Evolutionary conservation across 371 early-diverging fungal genomes (phyloP).

Genomic region (Amoeboaphelidium protococcarum): DNA sequence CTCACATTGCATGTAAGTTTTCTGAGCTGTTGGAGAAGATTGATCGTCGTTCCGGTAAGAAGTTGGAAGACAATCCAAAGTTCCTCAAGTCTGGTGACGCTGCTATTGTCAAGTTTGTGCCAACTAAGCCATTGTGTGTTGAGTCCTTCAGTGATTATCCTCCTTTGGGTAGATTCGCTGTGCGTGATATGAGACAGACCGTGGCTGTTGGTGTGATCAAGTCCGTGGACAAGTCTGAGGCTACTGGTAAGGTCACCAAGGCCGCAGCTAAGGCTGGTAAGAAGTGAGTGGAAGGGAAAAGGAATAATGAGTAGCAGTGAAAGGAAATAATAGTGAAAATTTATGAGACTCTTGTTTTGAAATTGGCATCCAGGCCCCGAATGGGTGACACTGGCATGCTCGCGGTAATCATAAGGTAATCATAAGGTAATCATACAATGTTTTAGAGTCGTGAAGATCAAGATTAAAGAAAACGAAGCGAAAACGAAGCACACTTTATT

Average conservation of each 20-base stretch:
- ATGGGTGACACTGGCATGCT: too few species aligned
- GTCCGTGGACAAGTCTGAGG: slow-evolving; percentile 71
- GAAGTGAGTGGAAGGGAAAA: background rate
- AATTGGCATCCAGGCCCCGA: too few species aligned
- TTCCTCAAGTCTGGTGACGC: slow-evolving; percentile 81
- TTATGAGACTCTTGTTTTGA: too few species aligned
- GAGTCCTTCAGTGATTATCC: slow-evolving; percentile 79
- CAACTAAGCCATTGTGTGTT: slow-evolving; percentile 88
- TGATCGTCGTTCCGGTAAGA: slow-evolving; percentile 84
- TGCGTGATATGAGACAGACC: slow-evolving; percentile 88
- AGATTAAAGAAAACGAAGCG: too few species aligned
- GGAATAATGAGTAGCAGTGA: too few species aligned
- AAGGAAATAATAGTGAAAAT: too few species aligned
- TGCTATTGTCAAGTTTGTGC: slow-evolving; percentile 79
- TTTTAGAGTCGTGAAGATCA: too few species aligned
- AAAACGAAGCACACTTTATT: too few species aligned
- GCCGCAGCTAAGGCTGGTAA: background rate
- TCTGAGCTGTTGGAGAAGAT: slow-evolving; percentile 73
- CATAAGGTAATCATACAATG: too few species aligned
- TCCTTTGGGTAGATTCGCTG: slow-evolving; percentile 85
- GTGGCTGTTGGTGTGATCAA: slow-evolving; percentile 88
- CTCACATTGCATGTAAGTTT: slow-evolving; percentile 88
- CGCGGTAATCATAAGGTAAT: too few species aligned
- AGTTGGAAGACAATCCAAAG: slow-evolving; percentile 62
- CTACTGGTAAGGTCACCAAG: too few species aligned